Evolutionary conservation across 2,329 filamentous ascomycete genomes (phyloP).

Genomic region (Fonsecaea multimorphosa): DNA sequence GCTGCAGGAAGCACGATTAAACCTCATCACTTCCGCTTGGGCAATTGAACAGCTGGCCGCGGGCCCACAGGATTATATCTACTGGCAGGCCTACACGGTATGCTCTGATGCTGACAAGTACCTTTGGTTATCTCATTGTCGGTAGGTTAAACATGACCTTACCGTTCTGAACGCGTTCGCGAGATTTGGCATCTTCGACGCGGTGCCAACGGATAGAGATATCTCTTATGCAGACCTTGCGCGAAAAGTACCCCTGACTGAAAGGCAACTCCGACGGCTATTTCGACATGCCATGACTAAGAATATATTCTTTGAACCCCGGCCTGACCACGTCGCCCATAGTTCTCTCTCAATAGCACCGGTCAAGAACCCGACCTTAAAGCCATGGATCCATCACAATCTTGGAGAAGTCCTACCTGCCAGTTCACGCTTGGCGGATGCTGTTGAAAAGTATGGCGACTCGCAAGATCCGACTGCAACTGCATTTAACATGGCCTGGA

Average conservation of each 20-base stretch:
- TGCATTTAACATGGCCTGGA: constrained; percentile 41
- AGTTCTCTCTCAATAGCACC: constrained; percentile 61
- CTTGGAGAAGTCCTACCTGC: constrained; percentile 32
- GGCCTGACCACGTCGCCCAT: constrained; percentile 60
- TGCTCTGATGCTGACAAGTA: not conserved
- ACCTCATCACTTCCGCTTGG: constrained; percentile 12
- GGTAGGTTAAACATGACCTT: constrained; percentile 35
- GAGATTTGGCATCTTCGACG: constrained; percentile 42
- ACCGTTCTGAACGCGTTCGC: constrained; percentile 41
- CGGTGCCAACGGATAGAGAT: constrained; percentile 40
- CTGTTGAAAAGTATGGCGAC: constrained; percentile 35
- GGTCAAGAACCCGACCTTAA: constrained; percentile 32
- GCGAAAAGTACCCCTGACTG: constrained; percentile 20
- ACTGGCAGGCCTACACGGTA: constrained; percentile 17
- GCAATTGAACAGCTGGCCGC: constrained; percentile 8
- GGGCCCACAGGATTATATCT: constrained; percentile 11
- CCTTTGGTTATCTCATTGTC: not conserved
- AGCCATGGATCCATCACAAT: constrained; percentile 64
- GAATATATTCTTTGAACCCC: constrained; percentile 61
- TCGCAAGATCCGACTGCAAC: constrained; percentile 33
- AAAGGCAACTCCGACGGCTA: constrained; percentile 14
- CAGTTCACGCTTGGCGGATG: constrained; percentile 36
- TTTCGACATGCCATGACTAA: constrained; percentile 63
- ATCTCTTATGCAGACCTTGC: constrained; percentile 43
- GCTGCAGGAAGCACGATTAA: constrained; percentile 19